Evolutionary conservation across 257 asterid genomes (phyloP).

Genomic region (Osmanthus fragrans): DNA sequence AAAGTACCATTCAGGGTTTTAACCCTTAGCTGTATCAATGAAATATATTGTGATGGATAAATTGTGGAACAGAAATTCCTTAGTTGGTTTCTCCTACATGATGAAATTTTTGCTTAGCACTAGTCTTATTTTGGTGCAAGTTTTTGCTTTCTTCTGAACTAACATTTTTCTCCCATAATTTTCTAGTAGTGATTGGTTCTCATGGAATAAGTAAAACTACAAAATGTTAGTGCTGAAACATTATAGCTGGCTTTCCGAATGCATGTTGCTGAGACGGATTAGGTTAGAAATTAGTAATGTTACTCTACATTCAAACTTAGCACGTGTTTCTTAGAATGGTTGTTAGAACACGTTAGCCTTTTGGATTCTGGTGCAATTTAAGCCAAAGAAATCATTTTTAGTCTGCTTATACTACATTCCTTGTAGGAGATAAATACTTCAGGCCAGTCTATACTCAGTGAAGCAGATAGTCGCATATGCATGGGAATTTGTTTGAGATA

Average conservation of each 20-base stretch:
- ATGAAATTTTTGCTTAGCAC: neutral
- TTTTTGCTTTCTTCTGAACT: neutral
- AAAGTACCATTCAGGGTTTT: too few species aligned
- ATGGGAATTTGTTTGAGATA: neutral
- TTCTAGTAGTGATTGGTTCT: neutral
- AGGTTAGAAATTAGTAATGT: neutral
- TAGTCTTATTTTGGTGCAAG: neutral
- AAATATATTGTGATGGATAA: neutral
- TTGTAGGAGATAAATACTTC: neutral
- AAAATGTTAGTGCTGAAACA: neutral
- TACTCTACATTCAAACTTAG: neutral
- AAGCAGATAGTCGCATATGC: neutral
- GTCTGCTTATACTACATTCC: neutral
- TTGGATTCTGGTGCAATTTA: neutral
- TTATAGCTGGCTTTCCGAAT: neutral
- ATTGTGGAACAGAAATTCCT: neutral
- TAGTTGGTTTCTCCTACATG: neutral
- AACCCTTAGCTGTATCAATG: too few species aligned
- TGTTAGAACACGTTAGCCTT: neutral
- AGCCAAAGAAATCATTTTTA: neutral
- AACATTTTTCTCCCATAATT: neutral
- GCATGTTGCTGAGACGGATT: neutral
- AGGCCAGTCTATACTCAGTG: neutral
- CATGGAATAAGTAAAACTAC: neutral
- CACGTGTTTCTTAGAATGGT: neutral